phyloP scores from a whole-genome alignment of 257 asterid genomes.

The Coffea eugenioides region DNA sequence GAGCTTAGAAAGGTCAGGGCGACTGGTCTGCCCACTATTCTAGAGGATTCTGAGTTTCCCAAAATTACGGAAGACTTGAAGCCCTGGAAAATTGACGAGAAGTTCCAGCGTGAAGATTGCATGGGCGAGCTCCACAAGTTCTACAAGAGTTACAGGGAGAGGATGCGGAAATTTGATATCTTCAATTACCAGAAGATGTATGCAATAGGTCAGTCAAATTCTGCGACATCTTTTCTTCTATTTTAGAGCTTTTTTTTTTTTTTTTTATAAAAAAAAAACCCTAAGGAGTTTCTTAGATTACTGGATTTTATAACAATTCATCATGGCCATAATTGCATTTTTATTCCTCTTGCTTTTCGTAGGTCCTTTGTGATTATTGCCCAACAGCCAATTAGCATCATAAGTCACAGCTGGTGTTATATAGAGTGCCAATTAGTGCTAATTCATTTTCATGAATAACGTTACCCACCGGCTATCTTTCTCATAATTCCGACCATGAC shows the following conservation, averaged over 20 bases:
- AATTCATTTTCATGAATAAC: neutral
- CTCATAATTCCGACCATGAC: constrained; percentile 29
- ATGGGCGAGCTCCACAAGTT: constrained; percentile 81
- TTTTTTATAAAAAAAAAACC: no score
- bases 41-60: constrained; percentile 84
- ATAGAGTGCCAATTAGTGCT: neutral
- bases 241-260: no score
- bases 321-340: neutral
- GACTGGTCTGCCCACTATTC: constrained; percentile 86
- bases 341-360: neutral
- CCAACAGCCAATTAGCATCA: constrained; percentile 7
- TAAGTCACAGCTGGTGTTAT: constrained; percentile 1
- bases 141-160: constrained; percentile 76
- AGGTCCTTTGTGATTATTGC: constrained; percentile 12
- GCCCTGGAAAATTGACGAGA: constrained; percentile 92
- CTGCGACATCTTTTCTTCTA: neutral
- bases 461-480: neutral
- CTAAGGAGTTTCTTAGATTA: no score
- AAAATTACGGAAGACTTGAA: constrained; percentile 66
- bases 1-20: constrained; percentile 77
- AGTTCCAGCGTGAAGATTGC: constrained; percentile 56
- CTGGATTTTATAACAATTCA: neutral
- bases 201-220: constrained; percentile 73
- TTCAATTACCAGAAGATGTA: constrained; percentile 98
- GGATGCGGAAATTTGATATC: constrained; percentile 88